Evolutionary conservation across 306 rosid species (phyloP).

Genomic region (Malus domestica): ASM211411v1 NC_041801.1:12785001-12785500

Average conservation of each 20-base stretch:
- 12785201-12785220: not conserved
- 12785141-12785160: not conserved
- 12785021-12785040: not conserved
- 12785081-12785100: not conserved
- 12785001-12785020: slow-evolving; percentile 4
- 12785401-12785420: slow-evolving; percentile 39
- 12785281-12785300: not conserved
- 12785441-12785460: slow-evolving; percentile 24
- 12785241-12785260: not conserved
- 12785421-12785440: slow-evolving; percentile 28
- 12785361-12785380: not conserved
- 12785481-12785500: slow-evolving; percentile 37
- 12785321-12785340: not conserved
- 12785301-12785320: not conserved
- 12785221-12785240: not conserved
- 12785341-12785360: not conserved
- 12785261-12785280: not conserved
- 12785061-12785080: slow-evolving; percentile 1
- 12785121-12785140: not conserved
- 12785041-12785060: not conserved
- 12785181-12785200: not conserved
- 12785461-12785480: slow-evolving; percentile 33
- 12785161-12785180: not conserved
- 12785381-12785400: slow-evolving; percentile 1
- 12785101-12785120: not conserved